Evolutionary conservation across 257 asterid species (phyloP), one percentile per base, ranked within the genome.

Genomic region (Solanum sejunctum): DNA sequence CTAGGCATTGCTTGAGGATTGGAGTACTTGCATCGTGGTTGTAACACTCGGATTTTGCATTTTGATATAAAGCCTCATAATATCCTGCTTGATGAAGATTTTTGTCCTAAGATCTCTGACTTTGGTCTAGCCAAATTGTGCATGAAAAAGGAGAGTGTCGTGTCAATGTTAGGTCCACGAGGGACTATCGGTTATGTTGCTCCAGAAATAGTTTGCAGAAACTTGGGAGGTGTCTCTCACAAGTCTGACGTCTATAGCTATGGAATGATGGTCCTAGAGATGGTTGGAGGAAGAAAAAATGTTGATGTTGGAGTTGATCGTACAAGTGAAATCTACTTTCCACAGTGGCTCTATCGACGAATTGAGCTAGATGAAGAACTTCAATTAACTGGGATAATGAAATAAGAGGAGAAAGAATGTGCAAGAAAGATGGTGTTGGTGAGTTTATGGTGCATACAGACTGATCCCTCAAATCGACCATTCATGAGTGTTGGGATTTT

Each of bases 361-460:
- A 84, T 90, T 5, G 85, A 85, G 28, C 28, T 12, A 12, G n/a
- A 63, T 7, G 39, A 21, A 16, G 64, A 77, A 17, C 61, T 56
- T 36, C 73, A 36, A 43, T 20, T 21, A 41, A 56, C 2, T 1
- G 85, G 56, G 1, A 80, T 45, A 26, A 8, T 3, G n/a, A 51
- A 78, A 11, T 89, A 82, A 21, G 85, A 84, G 41, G 92, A 88
- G 36, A 70, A 57, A 0, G 12, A 81, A 54, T 7, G 8, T 1
- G 86, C 85, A 6, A 87, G 63, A 71, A 89, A 88, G 64, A 81
- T 92, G 87, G 61, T 90, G 1, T 64, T 89, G 1, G 88, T 86
- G 66, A 89, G 93, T 75, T 64, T 90, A 55, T 90, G 93, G 90
- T 90, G 94, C 84, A 84, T 89, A 15, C 91, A 90, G 66, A 87